Base-by-base conservation (phyloP, 129 eudicot genomes). In the Glebionis coronaria region DNA sequence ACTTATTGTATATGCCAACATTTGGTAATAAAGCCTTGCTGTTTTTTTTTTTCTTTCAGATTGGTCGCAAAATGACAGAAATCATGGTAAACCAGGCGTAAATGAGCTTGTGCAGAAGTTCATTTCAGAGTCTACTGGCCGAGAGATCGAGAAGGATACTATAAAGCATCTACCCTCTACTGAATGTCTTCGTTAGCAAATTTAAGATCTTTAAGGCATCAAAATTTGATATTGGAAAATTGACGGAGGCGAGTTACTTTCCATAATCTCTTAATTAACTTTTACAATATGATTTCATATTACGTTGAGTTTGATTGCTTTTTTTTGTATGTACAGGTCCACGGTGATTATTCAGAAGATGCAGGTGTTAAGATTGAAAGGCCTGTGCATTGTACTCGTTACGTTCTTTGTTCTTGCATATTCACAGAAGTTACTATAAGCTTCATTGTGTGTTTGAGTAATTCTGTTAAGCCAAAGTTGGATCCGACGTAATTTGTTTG, bases 101-200 rank as follows among this genome's bases (percentile, higher is more conserved):
- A 88, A 88, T 77, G 96, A 88, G 9, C 74, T 88, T 21, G 96
- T 88, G 59, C 84, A 38, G 38, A 88, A 88, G 62, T 88, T 88
- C 74, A 85, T 85, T 53, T 87, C 96, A 0, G 91, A 88, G 63
- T 82, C 91, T 0, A 88, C 84, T 67, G 95, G 95, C 3, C 78
- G 83, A 57, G 95, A 88, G 75, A 88, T 88, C 49, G 95, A 87
- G 76, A 84, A 88, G 73, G 95, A 91, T 53, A 88, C 95, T n/a
- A n/a, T 79, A 89, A 1, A 80, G 96, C 83, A 88, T 88, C 35
- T 88, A 85, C 56, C 96, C 96, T 20, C 78, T 88, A 13, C 96
- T 82, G 70, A 88, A 88, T 65, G 96, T 88, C 8, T 88, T 65
- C 53, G 82, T 88, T 60, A 77, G 96, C 73, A 88, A 88, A 64